Percentiles rank a stretch among this genome's conserved stretches.
These are phyloP conservation scores for Hordeum vulgare DNA, from an alignment of 176 grass and related monocot genomes.

Conservation along the genomic window MorexV3_pseudomolecules_assembly NC_058519.1:33378449-33378948, in stretches of 20 bases:
- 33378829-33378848: too few relatives aligned
- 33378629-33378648: background rate
- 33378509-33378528: slow-evolving; percentile 22
- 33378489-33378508: slow-evolving; percentile 36
- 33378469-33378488: slow-evolving; percentile 38
- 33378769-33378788: too few relatives aligned
- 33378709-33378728: too few relatives aligned
- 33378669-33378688: background rate
- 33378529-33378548: slow-evolving; percentile 16
- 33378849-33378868: too few relatives aligned
- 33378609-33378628: background rate
- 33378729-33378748: too few relatives aligned
- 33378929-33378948: too few relatives aligned
- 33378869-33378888: too few relatives aligned
- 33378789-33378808: too few relatives aligned
- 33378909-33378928: too few relatives aligned
- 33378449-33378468: slow-evolving; percentile 14
- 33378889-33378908: too few relatives aligned
- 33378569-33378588: background rate
- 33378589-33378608: background rate
- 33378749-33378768: too few relatives aligned
- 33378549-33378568: background rate
- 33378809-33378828: too few relatives aligned
- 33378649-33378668: background rate
- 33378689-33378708: background rate